A percentile compares a stretch with the other conserved stretches of the same genome.
These are phyloP conservation scores for Quercus ilex DNA, from an alignment of 306 rosid genomes.

Conservation along the genomic window DNA sequence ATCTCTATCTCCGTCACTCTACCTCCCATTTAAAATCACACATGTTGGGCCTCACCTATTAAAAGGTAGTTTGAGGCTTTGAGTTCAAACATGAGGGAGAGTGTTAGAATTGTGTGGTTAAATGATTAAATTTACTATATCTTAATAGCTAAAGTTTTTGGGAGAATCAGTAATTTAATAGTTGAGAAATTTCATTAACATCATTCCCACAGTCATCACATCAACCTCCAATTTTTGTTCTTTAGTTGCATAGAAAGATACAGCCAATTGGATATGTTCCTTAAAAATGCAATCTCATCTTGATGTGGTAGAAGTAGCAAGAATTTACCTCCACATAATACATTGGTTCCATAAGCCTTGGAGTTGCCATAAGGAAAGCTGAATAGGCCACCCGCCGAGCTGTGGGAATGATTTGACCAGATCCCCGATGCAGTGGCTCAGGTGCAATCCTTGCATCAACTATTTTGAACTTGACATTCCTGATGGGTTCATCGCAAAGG, in stretches of 20 bases:
- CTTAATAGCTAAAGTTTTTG: too few species aligned
- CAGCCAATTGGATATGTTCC: constrained; percentile 1
- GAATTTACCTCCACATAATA: constrained; percentile 80
- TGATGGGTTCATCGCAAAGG: constrained; percentile 93
- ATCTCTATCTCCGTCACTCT: too few species aligned
- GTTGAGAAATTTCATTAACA: too few species aligned
- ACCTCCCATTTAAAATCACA: too few species aligned
- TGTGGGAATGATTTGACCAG: constrained; percentile 93
- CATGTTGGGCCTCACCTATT: too few species aligned
- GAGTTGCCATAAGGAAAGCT: constrained; percentile 95
- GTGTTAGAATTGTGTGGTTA: too few species aligned
- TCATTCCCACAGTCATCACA: not conserved
- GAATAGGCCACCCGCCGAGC: constrained; percentile 95
- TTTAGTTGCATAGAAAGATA: not conserved
- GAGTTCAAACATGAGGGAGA: too few species aligned
- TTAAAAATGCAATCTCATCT: constrained; percentile 6
- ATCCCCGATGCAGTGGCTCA: constrained; percentile 86
- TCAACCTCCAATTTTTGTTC: not conserved
- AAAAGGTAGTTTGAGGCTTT: too few species aligned
- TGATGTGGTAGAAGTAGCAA: not conserved
- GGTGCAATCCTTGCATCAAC: constrained; percentile 98
- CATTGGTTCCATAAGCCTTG: constrained; percentile 97
- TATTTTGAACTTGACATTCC: constrained; percentile 96
- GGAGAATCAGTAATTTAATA: too few species aligned
- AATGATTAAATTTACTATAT: too few species aligned